Conservation (phyloP, 352 stramenopile genomes). For the Thalassiosira hispida region DNA sequence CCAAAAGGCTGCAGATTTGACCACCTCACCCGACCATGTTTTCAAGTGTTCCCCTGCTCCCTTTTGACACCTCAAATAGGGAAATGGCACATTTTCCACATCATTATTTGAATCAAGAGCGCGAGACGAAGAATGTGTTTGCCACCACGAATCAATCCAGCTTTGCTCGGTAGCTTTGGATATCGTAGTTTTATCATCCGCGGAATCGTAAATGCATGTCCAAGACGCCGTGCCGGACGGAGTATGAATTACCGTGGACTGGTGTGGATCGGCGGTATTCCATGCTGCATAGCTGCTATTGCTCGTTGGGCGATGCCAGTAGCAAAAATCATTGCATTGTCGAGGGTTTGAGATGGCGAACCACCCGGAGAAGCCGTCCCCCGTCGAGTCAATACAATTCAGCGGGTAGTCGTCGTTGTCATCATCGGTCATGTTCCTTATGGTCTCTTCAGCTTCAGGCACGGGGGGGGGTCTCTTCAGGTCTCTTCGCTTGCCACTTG, state of each 20-base stretch:
- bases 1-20: constrained; percentile 54
- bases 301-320: constrained; percentile 31
- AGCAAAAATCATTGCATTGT: constrained; percentile 66
- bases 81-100: constrained; percentile 32
- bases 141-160: constrained; percentile 45
- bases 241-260: constrained; percentile 36
- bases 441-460: not conserved
- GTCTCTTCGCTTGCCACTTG: no score
- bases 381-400: constrained; percentile 51
- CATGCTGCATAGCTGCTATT: constrained; percentile 16
- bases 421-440: not conserved
- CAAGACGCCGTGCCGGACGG: constrained; percentile 26
- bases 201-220: constrained; percentile 51
- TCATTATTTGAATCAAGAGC: not conserved
- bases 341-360: constrained; percentile 60
- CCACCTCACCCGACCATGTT: constrained; percentile 38
- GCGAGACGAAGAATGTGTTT: constrained; percentile 13
- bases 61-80: constrained; percentile 54
- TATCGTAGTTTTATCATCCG: constrained; percentile 31
- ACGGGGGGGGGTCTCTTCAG: no score
- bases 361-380: constrained; percentile 62
- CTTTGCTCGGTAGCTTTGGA: constrained; percentile 32
- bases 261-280: constrained; percentile 54
- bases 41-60: constrained; percentile 52
- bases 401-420: constrained; percentile 41